These are phyloP conservation scores for Eremothecium gossypii DNA, from an alignment of 1,139 yeast species.

Conservation along the genomic window DNA sequence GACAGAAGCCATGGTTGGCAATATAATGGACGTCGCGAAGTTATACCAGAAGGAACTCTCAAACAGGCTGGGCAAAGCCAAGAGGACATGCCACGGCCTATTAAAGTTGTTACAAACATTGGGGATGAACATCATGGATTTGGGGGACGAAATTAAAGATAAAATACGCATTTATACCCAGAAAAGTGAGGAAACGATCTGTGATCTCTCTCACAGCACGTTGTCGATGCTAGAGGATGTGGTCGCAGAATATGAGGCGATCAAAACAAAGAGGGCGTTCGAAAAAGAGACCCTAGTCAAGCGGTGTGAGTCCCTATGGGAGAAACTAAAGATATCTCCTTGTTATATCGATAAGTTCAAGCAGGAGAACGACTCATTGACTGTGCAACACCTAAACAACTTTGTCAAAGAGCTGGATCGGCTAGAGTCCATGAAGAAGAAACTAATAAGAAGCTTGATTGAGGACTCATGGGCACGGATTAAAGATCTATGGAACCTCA, in stretches of 20 bases:
- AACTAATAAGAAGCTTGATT: constrained; percentile 60
- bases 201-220: neutral
- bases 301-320: constrained; percentile 43
- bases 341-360: constrained; percentile 33
- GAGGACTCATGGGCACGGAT: constrained; percentile 51
- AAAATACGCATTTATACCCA: constrained; percentile 3
- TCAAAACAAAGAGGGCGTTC: constrained; percentile 16
- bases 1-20: constrained; percentile 15
- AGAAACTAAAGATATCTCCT: constrained; percentile 39
- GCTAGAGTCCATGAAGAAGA: constrained; percentile 50
- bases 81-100: constrained; percentile 10
- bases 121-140: constrained; percentile 4
- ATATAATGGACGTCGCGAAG: constrained; percentile 10
- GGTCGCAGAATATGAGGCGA: constrained; percentile 1
- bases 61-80: constrained; percentile 6
- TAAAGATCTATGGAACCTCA: constrained; percentile 48
- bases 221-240: constrained; percentile 4
- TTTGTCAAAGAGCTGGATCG: constrained; percentile 46
- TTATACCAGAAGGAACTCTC: constrained; percentile 16
- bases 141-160: neutral
- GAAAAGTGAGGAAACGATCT: neutral
- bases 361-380: constrained; percentile 30
- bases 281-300: constrained; percentile 17
- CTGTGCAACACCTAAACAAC: constrained; percentile 21
- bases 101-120: constrained; percentile 3